Percentiles rank a stretch among this genome's conserved stretches.
Conservation (phyloP, 1,139 yeast species). For the Tardiomyces depauwii region DNA sequence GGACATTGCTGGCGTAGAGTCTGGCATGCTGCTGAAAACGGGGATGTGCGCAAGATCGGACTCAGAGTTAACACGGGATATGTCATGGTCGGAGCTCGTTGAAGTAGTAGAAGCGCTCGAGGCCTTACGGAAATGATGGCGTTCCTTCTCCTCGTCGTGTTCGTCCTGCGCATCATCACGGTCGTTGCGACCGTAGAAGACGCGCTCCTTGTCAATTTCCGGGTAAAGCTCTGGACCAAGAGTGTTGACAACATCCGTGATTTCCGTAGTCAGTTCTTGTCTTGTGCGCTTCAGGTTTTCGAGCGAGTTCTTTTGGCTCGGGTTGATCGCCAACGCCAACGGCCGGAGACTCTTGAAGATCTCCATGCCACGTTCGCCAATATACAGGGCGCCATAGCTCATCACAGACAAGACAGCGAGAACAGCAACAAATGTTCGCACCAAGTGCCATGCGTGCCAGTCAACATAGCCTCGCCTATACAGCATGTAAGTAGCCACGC, state of each 20-base stretch:
- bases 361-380: constrained; percentile 93
- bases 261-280: constrained; percentile 41
- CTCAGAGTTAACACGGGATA: constrained; percentile 42
- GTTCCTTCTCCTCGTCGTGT: constrained; percentile 1
- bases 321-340: constrained; percentile 54
- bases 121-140: neutral
- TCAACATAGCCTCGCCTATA: constrained; percentile 14
- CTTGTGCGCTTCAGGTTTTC: constrained; percentile 46
- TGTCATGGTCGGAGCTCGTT: constrained; percentile 34
- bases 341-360: constrained; percentile 76
- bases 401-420: constrained; percentile 41
- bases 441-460: constrained; percentile 7
- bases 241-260: constrained; percentile 56
- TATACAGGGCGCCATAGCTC: constrained; percentile 76
- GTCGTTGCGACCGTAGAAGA: neutral
- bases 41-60: constrained; percentile 47
- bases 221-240: constrained; percentile 73
- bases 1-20: neutral
- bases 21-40: constrained; percentile 33
- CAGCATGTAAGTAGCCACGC: constrained; percentile 41
- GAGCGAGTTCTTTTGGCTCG: constrained; percentile 37
- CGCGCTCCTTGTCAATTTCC: constrained; percentile 31
- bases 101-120: constrained; percentile 10
- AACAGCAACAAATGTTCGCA: constrained; percentile 21
- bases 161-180: constrained; percentile 1